Percentiles rank a stretch among this genome's conserved stretches.
Evolutionary conservation across 306 rosid species (phyloP).

Genomic region (Coriaria nepalensis): DNA sequence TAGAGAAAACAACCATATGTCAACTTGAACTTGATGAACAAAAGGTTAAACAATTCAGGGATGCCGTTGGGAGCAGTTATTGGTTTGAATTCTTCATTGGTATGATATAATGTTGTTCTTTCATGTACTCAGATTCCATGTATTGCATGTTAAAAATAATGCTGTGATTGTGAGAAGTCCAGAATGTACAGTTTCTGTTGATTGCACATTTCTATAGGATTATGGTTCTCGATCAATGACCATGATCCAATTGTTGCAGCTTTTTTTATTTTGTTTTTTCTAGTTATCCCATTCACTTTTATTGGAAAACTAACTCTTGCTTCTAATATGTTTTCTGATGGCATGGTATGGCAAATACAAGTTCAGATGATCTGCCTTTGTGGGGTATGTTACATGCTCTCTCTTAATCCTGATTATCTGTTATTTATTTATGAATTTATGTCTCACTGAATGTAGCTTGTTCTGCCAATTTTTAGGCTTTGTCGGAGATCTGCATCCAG

Average conservation of each 20-base stretch:
- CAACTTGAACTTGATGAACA: slow-evolving; percentile 39
- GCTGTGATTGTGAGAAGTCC: too few species aligned
- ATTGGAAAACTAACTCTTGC: slow-evolving; percentile 24
- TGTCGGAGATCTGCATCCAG: slow-evolving; percentile 72
- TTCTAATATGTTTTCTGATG: not conserved
- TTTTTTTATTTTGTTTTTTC: not conserved
- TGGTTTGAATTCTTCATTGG: slow-evolving; percentile 98
- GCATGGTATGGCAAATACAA: slow-evolving; percentile 21
- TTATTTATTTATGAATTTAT: not conserved
- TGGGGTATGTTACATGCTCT: slow-evolving; percentile 54
- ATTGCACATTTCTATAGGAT: too few species aligned
- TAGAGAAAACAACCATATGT: slow-evolving; percentile 57
- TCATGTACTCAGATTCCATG: too few species aligned
- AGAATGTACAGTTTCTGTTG: too few species aligned
- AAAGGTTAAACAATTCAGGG: slow-evolving; percentile 74
- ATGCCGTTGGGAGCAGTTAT: slow-evolving; percentile 77
- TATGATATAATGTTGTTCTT: slow-evolving; percentile 20
- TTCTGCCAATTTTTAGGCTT: slow-evolving; percentile 42
- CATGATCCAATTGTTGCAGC: slow-evolving; percentile 3
- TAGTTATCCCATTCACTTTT: not conserved
- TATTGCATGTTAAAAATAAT: too few species aligned
- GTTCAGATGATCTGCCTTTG: slow-evolving; percentile 90
- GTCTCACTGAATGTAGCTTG: slow-evolving; percentile 11
- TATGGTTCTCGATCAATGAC: too few species aligned
- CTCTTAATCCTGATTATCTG: not conserved